Conservation (phyloP, 305 asterid species). For the Fraxinus greggii region DNA sequence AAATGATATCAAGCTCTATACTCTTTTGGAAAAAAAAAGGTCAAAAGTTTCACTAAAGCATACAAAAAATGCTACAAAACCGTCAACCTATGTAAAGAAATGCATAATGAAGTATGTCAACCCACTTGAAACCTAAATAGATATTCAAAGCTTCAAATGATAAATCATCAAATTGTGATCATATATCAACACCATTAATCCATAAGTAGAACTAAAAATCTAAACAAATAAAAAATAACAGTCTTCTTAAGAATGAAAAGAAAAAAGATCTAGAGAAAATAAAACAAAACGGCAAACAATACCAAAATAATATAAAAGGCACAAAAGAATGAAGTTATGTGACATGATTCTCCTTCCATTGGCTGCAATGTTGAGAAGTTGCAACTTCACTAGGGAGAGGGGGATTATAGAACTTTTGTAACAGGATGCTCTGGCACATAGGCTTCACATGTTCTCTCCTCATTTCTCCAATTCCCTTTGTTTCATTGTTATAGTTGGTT, state of each 20-base stretch:
- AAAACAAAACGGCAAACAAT: not conserved
- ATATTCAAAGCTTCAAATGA: not conserved
- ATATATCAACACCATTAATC: not conserved
- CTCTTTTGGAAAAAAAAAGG: too few species aligned
- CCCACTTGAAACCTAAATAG: not conserved
- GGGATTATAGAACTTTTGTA: not conserved
- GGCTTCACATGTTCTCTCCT: not conserved
- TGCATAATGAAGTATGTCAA: not conserved
- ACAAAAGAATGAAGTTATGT: not conserved
- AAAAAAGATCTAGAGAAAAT: too few species aligned
- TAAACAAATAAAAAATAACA: too few species aligned
- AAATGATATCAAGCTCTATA: too few species aligned
- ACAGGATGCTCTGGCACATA: not conserved
- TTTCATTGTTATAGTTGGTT: too few species aligned
- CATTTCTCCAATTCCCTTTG: too few species aligned
- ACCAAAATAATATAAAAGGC: not conserved
- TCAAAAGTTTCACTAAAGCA: not conserved
- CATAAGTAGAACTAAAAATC: not conserved
- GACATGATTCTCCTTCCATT: not conserved
- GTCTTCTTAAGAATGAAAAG: not conserved
- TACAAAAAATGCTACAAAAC: not conserved
- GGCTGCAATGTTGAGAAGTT: not conserved
- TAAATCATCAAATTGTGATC: not conserved
- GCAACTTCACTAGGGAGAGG: not conserved
- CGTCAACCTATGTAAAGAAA: not conserved